Evolutionary conservation across 2,329 filamentous ascomycete species (phyloP), one percentile per base, ranked within the genome.

Genomic region (Monilinia vaccinii-corymbosi): DNA sequence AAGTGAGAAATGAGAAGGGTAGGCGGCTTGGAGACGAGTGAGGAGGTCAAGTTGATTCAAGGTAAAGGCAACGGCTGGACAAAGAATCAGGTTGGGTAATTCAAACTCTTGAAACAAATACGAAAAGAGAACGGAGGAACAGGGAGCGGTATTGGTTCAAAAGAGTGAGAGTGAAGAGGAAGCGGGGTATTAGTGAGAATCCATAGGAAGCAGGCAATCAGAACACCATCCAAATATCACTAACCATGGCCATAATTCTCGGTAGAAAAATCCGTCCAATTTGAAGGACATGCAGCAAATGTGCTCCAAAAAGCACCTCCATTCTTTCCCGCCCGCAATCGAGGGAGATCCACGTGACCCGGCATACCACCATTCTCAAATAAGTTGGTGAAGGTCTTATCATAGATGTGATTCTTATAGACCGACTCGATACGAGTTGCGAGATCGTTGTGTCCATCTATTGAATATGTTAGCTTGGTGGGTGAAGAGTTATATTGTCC

Each of bases 271-370:
- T 95, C 84, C 5, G 80, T 80, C 50, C 83, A 84, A 68, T 93
- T 84, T 13, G 74, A 72, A 0, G 92, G 91, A 70, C 92, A 97
- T 0, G 83, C 82, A 45, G 88, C 84, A 68, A 81, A 97, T 11
- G 94, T 90, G 71, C 87, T 92, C 93, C 92, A 97, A 72, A 97
- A 97, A n/a, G 89, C 86, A 59, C 91, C 93, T 44, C 91, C 91
- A 63, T 87, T 84, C 66, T 80, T 78, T 1, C 92, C 91, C 53
- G 82, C 73, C 40, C 81, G 79, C 51, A 96, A 79, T 6, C 92
- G 84, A 1, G 87, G 85, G 10, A 96, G 76, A 72, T 97, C 93
- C 56, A 94, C 87, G 66, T 97, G 89, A 4, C 79, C 79, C 0
- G 72, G 70, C 56, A 96, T 74, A 0, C 81, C 82, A 36, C 89